phyloP scores from a whole-genome alignment of 176 grass and related monocot species.

The Zizania latifolia region DNA sequence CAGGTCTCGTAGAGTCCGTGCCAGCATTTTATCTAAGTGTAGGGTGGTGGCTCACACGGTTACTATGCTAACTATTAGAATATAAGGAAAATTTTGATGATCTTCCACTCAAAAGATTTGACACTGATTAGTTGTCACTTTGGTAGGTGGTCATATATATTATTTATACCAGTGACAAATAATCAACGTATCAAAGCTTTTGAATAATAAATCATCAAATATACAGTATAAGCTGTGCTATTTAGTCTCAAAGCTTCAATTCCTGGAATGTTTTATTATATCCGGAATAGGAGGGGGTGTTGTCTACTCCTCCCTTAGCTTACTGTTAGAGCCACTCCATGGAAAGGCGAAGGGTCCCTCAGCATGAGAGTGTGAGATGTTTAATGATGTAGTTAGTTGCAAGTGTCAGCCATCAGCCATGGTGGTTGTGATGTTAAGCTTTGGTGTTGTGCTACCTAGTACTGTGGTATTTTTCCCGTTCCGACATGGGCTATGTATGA shows the following conservation, averaged over 20 bases:
- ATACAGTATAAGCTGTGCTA: background rate
- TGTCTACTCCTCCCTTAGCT: constrained; percentile 18
- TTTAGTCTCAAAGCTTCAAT: background rate
- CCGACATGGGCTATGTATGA: constrained; percentile 21
- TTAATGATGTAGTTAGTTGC: constrained; percentile 39
- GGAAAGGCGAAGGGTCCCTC: constrained; percentile 32
- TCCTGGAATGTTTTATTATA: constrained; percentile 29
- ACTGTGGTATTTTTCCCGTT: constrained; percentile 20
- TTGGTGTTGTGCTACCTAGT: constrained; percentile 14
- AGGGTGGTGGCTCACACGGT: background rate
- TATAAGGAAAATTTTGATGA: too few relatives aligned
- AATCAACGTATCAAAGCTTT: too few relatives aligned
- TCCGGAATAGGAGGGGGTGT: constrained; percentile 32
- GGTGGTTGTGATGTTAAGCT: constrained; percentile 31
- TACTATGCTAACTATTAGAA: background rate
- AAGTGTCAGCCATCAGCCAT: constrained; percentile 33
- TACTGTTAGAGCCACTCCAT: constrained; percentile 37
- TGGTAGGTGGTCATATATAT: too few relatives aligned
- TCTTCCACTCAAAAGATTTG: too few relatives aligned
- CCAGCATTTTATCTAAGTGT: constrained; percentile 39
- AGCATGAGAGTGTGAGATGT: constrained; percentile 30
- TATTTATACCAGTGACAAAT: too few relatives aligned
- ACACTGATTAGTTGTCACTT: too few relatives aligned
- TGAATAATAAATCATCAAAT: too few relatives aligned
- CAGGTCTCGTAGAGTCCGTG: background rate